phyloP scores from a whole-genome alignment of 345 rosid species.

The Citrus reticulata region DNA sequence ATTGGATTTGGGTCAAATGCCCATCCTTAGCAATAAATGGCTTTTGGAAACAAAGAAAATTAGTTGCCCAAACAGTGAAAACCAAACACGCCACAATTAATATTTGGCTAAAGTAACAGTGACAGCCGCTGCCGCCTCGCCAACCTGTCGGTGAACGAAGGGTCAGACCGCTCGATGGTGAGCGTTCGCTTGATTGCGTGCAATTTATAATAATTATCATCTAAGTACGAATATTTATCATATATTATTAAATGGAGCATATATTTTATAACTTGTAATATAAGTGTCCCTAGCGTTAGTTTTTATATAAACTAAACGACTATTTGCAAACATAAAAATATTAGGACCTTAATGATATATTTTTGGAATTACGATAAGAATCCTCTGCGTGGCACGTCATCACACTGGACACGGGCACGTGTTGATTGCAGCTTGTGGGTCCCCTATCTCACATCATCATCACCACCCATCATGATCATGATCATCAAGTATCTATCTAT shows the following conservation, averaged over 20 bases:
- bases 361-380: no score
- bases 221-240: background rate
- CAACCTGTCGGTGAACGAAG: conserved; percentile 25
- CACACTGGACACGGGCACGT: conserved; percentile 53
- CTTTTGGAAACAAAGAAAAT: background rate
- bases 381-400: conserved; percentile 30
- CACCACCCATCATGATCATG: conserved; percentile 1
- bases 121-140: conserved; percentile 20
- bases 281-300: no score
- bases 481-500: background rate
- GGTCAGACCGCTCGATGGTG: conserved; percentile 27
- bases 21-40: background rate
- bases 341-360: background rate
- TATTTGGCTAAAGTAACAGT: conserved; percentile 14
- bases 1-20: conserved; percentile 5
- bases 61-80: background rate
- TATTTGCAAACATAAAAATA: no score
- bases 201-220: no score
- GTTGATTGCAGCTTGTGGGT: conserved; percentile 35
- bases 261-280: no score
- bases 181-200: background rate
- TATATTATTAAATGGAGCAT: no score
- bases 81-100: background rate
- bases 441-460: conserved; percentile 10
- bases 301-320: no score